Evolutionary conservation across 2,329 filamentous ascomycete genomes (phyloP), one percentile per base, ranked within the genome.

Genomic region (Alternaria sp.): DNA sequence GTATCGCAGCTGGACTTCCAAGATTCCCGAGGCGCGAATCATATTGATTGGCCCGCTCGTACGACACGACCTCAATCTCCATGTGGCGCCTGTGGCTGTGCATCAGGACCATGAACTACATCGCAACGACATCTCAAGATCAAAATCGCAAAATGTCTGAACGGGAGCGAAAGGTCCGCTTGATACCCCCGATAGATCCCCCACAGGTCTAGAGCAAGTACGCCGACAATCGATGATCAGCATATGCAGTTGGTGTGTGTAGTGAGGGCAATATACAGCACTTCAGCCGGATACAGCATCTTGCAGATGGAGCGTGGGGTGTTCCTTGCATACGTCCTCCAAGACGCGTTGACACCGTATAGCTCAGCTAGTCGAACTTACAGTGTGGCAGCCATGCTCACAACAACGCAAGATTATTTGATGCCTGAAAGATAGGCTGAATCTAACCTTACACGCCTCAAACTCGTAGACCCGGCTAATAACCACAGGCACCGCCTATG

Each of bases 401-500:
- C 23, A 32, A 57, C 6, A 13, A 25, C 3, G 47, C 32, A 40
- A 40, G 30, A 58, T 10, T 15, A 11, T 46, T 26, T 56, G 50
- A 46, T 52, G 54, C 49, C 49, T 50, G 44, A 46, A 17, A 58
- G 59, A 62, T 62, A 52, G 54, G 44, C 23, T 45, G 28, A 61
- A 58, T 44, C 28, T 32, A 45, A 57, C 15, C 28, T 26, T 23
- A 26, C 53, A 19, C 53, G 44, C 47, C n/a, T 52, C 40, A 40
- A 17, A 40, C n/a, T 55, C 40, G 15, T 43, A n/a, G 32, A 30
- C 40, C 47, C 46, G 58, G 58, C 44, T 64, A 59, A 62, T 58
- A 17, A 21, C 28, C 19, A 47, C 26, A 51, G 36, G 32, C 49
- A 23, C 28, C 17, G 28, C 28, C 28, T 51, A 32, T n/a, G 6